Base-by-base conservation (phyloP, 2,329 filamentous ascomycete genomes). In the Talaromyces rugulosus region DNA sequence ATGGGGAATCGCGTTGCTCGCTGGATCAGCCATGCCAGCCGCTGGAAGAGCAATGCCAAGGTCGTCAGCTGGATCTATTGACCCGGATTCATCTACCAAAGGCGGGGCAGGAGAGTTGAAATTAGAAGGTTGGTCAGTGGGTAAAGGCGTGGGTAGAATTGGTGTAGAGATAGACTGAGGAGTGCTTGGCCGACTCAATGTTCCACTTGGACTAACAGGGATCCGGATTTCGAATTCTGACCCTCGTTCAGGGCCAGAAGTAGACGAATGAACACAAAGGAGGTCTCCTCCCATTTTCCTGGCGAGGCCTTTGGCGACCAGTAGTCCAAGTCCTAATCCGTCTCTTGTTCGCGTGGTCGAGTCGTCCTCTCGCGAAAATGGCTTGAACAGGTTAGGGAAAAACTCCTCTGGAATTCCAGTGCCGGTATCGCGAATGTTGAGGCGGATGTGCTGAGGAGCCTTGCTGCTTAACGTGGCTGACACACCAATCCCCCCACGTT, bases 281-380 rank as follows among this genome's bases (percentile, higher is more conserved):
- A 91, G 76, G 72, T 90, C 88, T 16, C 88, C 88, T 30, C 87
- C 87, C 61, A 90, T 82, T 70, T 87, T 88, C 59, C 88, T 81
- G 5, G 88, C 86, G 53, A 90, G 79, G 3, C 87, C 87, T 73
- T 90, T 90, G 0, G 88, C 88, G n/a, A 90, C 88, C 69, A 90
- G 81, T 11, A 91, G 76, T 31, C 88, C 88, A 6, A 91, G 77
- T 0, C 88, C 88, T 3, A 90, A 78, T 0, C 88, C 88, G 71
- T 91, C 88, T 69, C 84, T 87, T 64, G 84, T 83, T 51, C 88
- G 80, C 6, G 87, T 89, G 14, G 87, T 84, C 1, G 87, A 89
- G 57, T 85, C 82, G 70, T 91, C 87, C 72, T 89, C 85, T 63
- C 87, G 82, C 28, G 87, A 85, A 71, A 90, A 90, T 1, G 88